These are phyloP conservation scores for Pachysolen tannophilus DNA, from an alignment of 805 yeast species.

Conservation along the genomic window DNA sequence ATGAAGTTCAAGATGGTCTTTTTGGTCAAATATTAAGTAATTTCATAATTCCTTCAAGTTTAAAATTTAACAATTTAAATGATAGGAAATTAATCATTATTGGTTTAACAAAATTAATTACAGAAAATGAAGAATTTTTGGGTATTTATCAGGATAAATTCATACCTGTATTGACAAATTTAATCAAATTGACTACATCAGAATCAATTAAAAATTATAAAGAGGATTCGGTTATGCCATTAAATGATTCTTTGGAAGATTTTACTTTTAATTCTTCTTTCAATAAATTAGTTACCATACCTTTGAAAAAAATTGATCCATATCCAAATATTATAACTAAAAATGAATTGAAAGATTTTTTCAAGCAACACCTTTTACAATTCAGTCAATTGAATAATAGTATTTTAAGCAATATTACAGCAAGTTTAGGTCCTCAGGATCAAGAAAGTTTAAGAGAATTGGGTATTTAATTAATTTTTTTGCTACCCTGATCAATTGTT, in stretches of 20 bases:
- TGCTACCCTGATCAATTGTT: too few relatives aligned
- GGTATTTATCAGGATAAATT: slow-evolving; percentile 35
- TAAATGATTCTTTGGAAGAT: slow-evolving; percentile 58
- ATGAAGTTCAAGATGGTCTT: slow-evolving; percentile 59
- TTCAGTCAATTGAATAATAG: slow-evolving; percentile 12
- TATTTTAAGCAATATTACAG: slow-evolving; percentile 6
- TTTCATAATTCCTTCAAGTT: slow-evolving; percentile 43
- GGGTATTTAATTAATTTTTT: slow-evolving; percentile 4
- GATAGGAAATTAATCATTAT: slow-evolving; percentile 40
- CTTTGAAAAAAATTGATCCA: slow-evolving; percentile 63
- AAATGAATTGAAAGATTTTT: slow-evolving; percentile 24
- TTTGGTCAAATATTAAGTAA: slow-evolving; percentile 42
- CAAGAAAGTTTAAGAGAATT: slow-evolving; percentile 5
- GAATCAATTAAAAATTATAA: slow-evolving; percentile 26
- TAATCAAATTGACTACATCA: slow-evolving; percentile 28
- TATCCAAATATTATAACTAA: slow-evolving; percentile 35
- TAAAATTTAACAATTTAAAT: slow-evolving; percentile 28
- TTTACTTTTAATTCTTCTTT: slow-evolving; percentile 79
- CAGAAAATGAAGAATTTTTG: slow-evolving; percentile 23
- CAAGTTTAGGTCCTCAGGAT: slow-evolving; percentile 3
- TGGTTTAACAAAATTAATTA: slow-evolving; percentile 38
- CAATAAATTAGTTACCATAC: slow-evolving; percentile 62
- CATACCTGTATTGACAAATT: slow-evolving; percentile 31
- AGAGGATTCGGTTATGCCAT: slow-evolving; percentile 29
- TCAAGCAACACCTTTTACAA: slow-evolving; percentile 17